Base-by-base conservation (phyloP, 2,329 filamentous ascomycete genomes). In the Pyrenochaeta sp. region DNA sequence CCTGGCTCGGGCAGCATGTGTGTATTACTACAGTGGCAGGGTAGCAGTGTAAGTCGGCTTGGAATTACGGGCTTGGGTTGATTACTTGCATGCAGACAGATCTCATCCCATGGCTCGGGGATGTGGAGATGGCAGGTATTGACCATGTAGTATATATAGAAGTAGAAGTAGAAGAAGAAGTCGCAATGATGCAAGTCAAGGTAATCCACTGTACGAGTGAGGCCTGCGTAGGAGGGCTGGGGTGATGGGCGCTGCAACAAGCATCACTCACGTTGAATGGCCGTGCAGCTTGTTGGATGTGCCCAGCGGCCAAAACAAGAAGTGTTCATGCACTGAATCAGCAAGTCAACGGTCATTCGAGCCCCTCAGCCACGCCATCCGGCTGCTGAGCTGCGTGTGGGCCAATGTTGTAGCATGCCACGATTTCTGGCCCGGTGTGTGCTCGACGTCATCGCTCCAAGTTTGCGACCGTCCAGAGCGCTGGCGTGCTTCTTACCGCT, bases 401-500 rank as follows among this genome's bases (percentile, higher is more conserved):
- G 36, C 10, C 5, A 27, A n/a, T 27, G 42, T 27, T 22, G 42
- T 28, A 6, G 40, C 24, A 44, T 44, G 25, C 12, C 12, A 15
- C 6, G 9, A 27, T 44, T 44, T 28, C 24, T 28, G 13, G 45
- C 45, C 36, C 32, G 10, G 32, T 15, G 48, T 50, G 48, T 19
- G 19, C 15, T 44, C 42, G 49, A 51, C 42, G 50, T 52, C 50
- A 52, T 52, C n/a, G 49, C 47, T 30, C 27, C 45, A 13, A 28
- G 8, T 8, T 50, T 50, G 19, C 28, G 28, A 15, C 27, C 28
- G 27, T n/a, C 34, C 30, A 28, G 10, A 36, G 32, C 32, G 47
- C 37, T 50, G 47, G 47, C 47, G 34, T 40, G 47, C 48, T 43
- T 50, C 48, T 50, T 50, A 50, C 48, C 48, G 48, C 48, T 22